A percentile compares a stretch with the other conserved stretches of the same genome.
phyloP scores from a whole-genome alignment of 2,329 filamentous ascomycete genomes.

The Aspergillus ustus region DNA sequence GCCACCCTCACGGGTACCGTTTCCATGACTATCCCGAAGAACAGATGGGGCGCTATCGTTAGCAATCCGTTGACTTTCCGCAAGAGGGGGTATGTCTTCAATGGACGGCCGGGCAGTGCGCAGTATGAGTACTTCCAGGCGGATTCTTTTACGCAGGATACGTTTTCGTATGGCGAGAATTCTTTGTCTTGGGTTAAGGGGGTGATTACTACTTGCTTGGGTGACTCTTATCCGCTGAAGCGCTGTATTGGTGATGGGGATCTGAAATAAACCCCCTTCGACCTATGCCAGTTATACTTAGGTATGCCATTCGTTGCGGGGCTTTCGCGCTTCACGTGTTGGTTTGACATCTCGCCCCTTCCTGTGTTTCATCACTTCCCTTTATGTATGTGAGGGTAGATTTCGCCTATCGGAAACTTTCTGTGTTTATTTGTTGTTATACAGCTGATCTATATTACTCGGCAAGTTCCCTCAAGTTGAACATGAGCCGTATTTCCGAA shows the following conservation, averaged over 20 bases:
- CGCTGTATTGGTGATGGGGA: constrained; percentile 20
- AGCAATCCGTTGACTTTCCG: constrained; percentile 25
- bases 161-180: constrained; percentile 10
- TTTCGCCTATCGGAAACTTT: too few relatives aligned
- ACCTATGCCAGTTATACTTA: too few relatives aligned
- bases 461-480: too few relatives aligned
- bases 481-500: too few relatives aligned
- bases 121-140: constrained; percentile 24
- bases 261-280: constrained; percentile 13
- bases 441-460: too few relatives aligned
- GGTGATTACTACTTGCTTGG: constrained; percentile 25
- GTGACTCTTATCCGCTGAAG: constrained; percentile 20
- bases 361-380: too few relatives aligned
- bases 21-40: constrained; percentile 25
- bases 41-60: constrained; percentile 24
- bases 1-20: constrained; percentile 23
- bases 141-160: constrained; percentile 18
- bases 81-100: constrained; percentile 23
- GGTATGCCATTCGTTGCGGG: too few relatives aligned
- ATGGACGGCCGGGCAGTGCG: constrained; percentile 17
- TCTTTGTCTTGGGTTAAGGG: constrained; percentile 24
- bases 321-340: too few relatives aligned
- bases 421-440: too few relatives aligned
- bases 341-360: too few relatives aligned
- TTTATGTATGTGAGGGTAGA: too few relatives aligned